Conservation (phyloP, 352 stramenopile species). For the Phytophthora hybrid region DNA sequence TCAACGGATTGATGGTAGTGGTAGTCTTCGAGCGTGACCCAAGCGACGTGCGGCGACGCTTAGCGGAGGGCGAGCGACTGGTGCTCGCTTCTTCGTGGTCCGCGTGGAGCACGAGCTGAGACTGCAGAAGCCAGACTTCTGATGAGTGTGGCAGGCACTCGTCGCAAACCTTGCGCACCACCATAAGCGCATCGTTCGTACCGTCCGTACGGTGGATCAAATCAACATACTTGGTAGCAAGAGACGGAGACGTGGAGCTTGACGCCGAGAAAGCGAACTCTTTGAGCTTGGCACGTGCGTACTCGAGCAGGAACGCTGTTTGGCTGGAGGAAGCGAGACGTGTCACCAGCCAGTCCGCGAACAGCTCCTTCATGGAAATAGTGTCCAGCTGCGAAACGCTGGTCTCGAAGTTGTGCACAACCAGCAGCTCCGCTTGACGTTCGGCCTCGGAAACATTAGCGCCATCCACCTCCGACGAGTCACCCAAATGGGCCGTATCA, state of each 20-base stretch:
- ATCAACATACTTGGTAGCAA: conserved; percentile 72
- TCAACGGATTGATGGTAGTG: conserved; percentile 36
- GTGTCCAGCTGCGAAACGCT: conserved; percentile 57
- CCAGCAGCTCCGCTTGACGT: conserved; percentile 52
- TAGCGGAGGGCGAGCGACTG: conserved; percentile 35
- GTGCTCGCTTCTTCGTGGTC: conserved; percentile 33
- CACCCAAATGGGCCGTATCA: conserved; percentile 4
- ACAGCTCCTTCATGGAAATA: conserved; percentile 65
- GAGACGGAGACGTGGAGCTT: conserved; percentile 31
- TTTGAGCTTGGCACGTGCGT: conserved; percentile 64
- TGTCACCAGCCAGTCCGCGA: conserved; percentile 70
- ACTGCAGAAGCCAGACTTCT: conserved; percentile 73
- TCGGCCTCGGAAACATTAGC: conserved; percentile 44
- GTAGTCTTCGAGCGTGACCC: conserved; percentile 27
- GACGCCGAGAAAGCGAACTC: conserved; percentile 45
- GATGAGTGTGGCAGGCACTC: conserved; percentile 45
- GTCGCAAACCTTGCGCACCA: conserved; percentile 54
- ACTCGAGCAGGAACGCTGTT: conserved; percentile 60
- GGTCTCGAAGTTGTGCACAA: conserved; percentile 67
- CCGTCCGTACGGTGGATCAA: conserved; percentile 77
- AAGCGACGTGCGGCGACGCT: conserved; percentile 64
- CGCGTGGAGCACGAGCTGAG: conserved; percentile 73
- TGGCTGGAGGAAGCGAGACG: conserved; percentile 54
- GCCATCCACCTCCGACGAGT: conserved; percentile 30
- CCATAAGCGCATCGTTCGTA: conserved; percentile 51